Evolutionary conservation across 306 rosid genomes (phyloP).

Genomic region (Crotalaria pallida): DNA sequence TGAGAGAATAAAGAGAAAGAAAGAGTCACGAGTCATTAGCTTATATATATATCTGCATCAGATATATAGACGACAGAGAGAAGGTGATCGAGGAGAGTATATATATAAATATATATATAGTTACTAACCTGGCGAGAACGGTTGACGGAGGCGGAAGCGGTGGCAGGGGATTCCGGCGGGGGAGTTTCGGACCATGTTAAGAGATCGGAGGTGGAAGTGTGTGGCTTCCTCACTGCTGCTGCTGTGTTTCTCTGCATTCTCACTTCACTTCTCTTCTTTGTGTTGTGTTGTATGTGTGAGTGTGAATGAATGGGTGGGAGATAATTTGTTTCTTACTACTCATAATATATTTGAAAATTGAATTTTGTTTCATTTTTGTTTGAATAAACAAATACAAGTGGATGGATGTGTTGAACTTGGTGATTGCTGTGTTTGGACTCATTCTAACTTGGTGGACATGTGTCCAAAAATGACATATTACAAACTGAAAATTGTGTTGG

Average conservation of each 20-base stretch:
- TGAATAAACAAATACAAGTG: too few species aligned
- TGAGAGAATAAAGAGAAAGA: neutral
- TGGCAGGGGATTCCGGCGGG: slow-evolving; percentile 36
- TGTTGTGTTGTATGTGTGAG: neutral
- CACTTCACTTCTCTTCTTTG: too few species aligned
- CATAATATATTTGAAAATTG: slow-evolving; percentile 23
- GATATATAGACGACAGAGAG: neutral
- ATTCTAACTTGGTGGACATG: neutral
- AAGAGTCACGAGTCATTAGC: neutral
- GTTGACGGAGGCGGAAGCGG: slow-evolving; percentile 31
- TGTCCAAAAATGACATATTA: too few species aligned
- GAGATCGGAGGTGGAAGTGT: slow-evolving; percentile 73
- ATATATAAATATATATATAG: neutral
- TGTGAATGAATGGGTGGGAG: slow-evolving; percentile 10
- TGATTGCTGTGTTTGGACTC: neutral
- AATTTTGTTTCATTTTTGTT: neutral
- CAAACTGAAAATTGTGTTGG: too few species aligned
- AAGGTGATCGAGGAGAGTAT: neutral
- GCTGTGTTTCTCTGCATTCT: slow-evolving; percentile 53
- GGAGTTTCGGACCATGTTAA: slow-evolving; percentile 80
- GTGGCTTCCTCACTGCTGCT: slow-evolving; percentile 52
- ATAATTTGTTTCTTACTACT: too few species aligned
- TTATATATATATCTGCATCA: neutral
- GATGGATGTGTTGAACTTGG: neutral
- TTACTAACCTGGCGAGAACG: slow-evolving; percentile 40